Base-by-base conservation (phyloP, 306 rosid genomes). In the Cucumis melo region DNA sequence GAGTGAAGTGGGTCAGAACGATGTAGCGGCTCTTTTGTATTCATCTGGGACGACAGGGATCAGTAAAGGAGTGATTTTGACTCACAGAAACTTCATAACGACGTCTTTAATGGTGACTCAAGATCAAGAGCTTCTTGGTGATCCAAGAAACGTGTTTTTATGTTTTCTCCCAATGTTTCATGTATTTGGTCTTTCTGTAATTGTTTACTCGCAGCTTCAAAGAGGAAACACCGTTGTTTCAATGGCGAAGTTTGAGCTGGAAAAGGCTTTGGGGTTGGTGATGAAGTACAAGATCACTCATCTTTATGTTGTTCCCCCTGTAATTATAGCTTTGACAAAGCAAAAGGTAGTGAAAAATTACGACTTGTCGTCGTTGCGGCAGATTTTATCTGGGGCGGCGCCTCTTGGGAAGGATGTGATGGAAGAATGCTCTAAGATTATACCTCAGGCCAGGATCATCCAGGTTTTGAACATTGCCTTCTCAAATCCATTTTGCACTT, bases 41-140 rank as follows among this genome's bases (percentile, higher is more conserved):
- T 87, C 91, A 6, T 87, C 87, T 6, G 91, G 87, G 4, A 87
- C 87, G 46, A 88, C 85, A 0, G 85, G 91, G 77, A 81, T 20
- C 12, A 86, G 84, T 80, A 82, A 88, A 76, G 88, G 92, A 81
- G 88, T 84, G 73, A 80, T 82, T 72, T 34, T 82, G 61, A 84
- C 81, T 16, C 91, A 88, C 4, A 9, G 77, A 32, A 88, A 84
- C 50, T 88, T 88, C 84, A 88, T 88, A 6, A 57, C 84, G 21
- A n/a, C 73, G 19, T 80, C 85, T 16, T 8, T 82, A 24, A 80
- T 81, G 80, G 42, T 48, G 23, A 62, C 86, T 13, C 60, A 58
- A 7, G 88, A 88, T 59, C 84, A 88, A 60, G 81, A 86, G 3
- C 29, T 29, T 2, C 2, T 34, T 46, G 84, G 85, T 6, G 88